A percentile compares a stretch with the other conserved stretches of the same genome.
Conservation (phyloP, 805 yeast species). For the Candida oleophila region DNA sequence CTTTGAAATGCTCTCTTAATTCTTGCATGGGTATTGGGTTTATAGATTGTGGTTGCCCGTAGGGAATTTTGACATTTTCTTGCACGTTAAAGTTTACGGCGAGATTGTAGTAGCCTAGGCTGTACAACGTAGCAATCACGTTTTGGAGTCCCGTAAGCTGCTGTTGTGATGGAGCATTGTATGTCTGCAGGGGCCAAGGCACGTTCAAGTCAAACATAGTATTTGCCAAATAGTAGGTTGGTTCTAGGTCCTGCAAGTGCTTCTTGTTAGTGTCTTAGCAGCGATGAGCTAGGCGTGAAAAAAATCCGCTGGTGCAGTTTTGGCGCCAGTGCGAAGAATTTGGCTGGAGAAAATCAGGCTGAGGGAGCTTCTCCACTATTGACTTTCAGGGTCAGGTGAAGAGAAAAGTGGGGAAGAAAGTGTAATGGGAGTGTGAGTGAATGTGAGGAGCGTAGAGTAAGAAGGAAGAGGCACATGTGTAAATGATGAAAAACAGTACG, state of each 20-base stretch:
- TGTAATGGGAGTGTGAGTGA: too few species aligned
- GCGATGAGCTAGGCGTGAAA: background rate
- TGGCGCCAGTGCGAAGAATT: background rate
- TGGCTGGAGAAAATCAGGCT: too few species aligned
- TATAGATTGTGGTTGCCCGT: slow-evolving; percentile 41
- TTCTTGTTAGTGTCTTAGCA: too few species aligned
- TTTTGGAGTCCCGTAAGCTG: slow-evolving; percentile 48
- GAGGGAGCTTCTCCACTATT: background rate
- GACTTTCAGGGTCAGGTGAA: background rate
- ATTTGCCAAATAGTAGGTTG: too few species aligned
- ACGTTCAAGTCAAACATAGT: slow-evolving; percentile 61
- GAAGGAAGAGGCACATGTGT: too few species aligned
- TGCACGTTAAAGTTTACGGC: slow-evolving; percentile 68
- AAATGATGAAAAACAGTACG: too few species aligned
- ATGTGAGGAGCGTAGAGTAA: too few species aligned
- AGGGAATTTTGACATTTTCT: slow-evolving; percentile 54
- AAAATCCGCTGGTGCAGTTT: background rate
- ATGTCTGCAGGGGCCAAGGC: slow-evolving; percentile 64
- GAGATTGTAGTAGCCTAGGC: slow-evolving; percentile 70
- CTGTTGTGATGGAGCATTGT: slow-evolving; percentile 30
- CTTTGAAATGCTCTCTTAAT: slow-evolving; percentile 10
- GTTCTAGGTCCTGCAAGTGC: too few species aligned
- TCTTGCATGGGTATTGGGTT: slow-evolving; percentile 39
- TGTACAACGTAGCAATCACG: slow-evolving; percentile 51
- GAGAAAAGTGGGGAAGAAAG: background rate